A percentile compares a stretch with the other conserved stretches of the same genome.
phyloP scores from a whole-genome alignment of 257 asterid genomes.

The Solanum habrochaites region DNA sequence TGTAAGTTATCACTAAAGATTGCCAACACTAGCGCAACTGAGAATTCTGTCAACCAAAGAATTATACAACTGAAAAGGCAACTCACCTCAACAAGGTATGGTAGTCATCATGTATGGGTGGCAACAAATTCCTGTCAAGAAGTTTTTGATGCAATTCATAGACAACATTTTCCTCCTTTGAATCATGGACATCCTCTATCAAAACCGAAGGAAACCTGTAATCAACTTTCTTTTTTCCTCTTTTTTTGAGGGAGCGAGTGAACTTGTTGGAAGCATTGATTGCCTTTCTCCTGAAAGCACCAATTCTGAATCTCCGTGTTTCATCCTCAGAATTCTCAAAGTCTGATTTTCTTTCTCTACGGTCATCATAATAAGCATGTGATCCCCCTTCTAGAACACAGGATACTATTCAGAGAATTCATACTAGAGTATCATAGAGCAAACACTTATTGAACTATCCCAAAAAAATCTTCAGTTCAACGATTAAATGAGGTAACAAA shows the following conservation, averaged over 20 bases:
- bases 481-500: neutral
- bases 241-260: constrained; percentile 66
- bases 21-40: neutral
- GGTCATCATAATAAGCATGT: constrained; percentile 28
- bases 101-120: constrained; percentile 71
- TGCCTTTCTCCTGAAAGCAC: constrained; percentile 71
- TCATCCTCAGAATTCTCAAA: constrained; percentile 74
- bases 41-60: neutral
- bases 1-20: neutral
- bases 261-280: constrained; percentile 79
- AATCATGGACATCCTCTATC: constrained; percentile 79
- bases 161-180: constrained; percentile 71
- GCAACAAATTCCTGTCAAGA: constrained; percentile 55
- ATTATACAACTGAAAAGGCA: neutral
- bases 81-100: constrained; percentile 74
- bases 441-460: neutral
- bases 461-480: neutral
- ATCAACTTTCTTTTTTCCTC: constrained; percentile 85
- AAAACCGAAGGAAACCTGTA: constrained; percentile 68
- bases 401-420: neutral
- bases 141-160: constrained; percentile 59
- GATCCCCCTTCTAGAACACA: neutral
- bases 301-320: constrained; percentile 60
- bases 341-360: constrained; percentile 70
- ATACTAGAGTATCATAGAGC: neutral